Base-by-base conservation (phyloP, 2,329 filamentous ascomycete species). In the Colletotrichum eremochloae region DNA sequence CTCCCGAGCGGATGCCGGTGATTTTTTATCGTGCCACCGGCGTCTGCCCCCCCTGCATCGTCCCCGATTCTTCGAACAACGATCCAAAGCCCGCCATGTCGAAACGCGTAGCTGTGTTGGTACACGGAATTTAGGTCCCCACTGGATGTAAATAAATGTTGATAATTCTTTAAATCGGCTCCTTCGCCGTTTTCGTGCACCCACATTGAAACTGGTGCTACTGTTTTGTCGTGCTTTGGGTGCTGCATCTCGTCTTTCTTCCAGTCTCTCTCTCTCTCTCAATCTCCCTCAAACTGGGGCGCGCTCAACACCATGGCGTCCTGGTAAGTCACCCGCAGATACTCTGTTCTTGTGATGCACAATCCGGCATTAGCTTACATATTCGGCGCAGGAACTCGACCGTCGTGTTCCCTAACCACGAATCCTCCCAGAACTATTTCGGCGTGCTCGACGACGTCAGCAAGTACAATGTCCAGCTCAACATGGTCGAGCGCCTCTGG, bases 401-500 rank as follows among this genome's bases (percentile, higher is more conserved):
- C 67, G 76, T 81, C 72, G 79, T 85, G 65, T 75, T 79, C 46
- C 80, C 80, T 69, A 81, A 82, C 73, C 81, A 87, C 62, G 86
- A 84, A 81, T 82, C 85, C 75, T 83, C 84, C 53, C 81, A 84
- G 72, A 84, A 84, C 77, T 90, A 90, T 79, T 82, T 89, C 56
- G 84, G 82, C 76, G 88, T 92, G 74, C 87, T 90, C 79, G 88
- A 91, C 75, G 88, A 91, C 79, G 86, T 92, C 33, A 85, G 87
- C 79, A 90, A 91, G 80, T 88, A 90, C 87, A 96, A 97, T 88
- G 89, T 96, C 71, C 90, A 95, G 76, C 91, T 99, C 79, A 98
- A 94, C 83, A 87, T 94, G 75, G 85, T 91, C 79, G 96, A 99
- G 88, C 92, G 92, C 80, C 87, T 97, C 75, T 99, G 96, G 96